Evolutionary conservation across 148 eudicot genomes (phyloP).

Genomic region (Rhododendron williamsianum): DNA sequence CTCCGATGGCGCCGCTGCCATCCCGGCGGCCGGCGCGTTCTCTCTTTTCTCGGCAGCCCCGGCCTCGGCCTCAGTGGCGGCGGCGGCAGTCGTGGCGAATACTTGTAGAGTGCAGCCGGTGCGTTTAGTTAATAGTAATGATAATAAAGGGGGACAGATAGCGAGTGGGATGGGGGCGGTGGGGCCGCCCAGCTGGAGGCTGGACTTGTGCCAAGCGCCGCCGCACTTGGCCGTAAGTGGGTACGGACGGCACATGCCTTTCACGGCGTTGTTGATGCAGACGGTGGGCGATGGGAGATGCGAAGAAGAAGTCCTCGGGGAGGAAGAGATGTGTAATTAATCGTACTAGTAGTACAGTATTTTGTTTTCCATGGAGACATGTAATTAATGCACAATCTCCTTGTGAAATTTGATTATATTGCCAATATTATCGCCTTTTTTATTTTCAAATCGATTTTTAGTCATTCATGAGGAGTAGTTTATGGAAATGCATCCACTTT

Average conservation of each 20-base stretch:
- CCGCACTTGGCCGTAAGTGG: conserved; percentile 8
- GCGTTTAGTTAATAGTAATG: not conserved
- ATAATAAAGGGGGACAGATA: not conserved
- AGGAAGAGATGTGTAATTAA: not conserved
- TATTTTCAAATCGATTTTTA: too few species aligned
- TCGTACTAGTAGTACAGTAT: not conserved
- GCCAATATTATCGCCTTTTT: too few species aligned
- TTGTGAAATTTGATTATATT: too few species aligned
- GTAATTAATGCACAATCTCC: too few species aligned
- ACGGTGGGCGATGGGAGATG: conserved; percentile 6
- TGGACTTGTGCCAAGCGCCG: conserved; percentile 25
- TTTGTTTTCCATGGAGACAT: too few species aligned
- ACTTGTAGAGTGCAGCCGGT: not conserved
- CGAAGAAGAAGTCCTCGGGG: conserved; percentile 5
- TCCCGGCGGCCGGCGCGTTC: conserved; percentile 1
- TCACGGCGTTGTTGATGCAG: conserved; percentile 30
- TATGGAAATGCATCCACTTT: too few species aligned
- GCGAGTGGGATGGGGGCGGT: not conserved
- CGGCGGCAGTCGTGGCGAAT: not conserved
- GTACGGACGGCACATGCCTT: conserved; percentile 22
- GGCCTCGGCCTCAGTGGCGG: too few species aligned
- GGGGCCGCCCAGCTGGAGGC: conserved; percentile 14
- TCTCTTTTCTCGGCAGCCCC: not conserved
- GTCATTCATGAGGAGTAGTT: too few species aligned
- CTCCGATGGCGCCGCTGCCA: conserved; percentile 11